Base-by-base conservation (phyloP, 1,284 basidiomycete genomes). In the Moesziomyces sp. region DNA sequence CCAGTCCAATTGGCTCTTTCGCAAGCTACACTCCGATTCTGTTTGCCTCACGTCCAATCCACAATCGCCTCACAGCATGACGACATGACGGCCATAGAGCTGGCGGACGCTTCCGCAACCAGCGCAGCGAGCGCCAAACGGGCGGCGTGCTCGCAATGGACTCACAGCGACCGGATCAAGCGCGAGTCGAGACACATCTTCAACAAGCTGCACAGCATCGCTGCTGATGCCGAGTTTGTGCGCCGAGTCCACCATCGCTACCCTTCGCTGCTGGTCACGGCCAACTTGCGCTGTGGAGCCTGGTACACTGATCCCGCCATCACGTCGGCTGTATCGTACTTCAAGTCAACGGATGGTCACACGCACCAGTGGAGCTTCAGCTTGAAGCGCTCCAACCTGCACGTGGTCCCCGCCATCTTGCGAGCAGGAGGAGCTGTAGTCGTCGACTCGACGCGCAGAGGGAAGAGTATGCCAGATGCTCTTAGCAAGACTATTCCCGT, bases 311-410 rank as follows among this genome's bases (percentile, higher is more conserved):
- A 92, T 74, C 92, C 94, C 5, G 84, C 35, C 78, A 85, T 46
- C 19, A 58, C 76, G 1, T 49, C 58, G 5, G 86, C 88, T 0
- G 76, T 77, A 5, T 92, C 91, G 14, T 98, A 99, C 86, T 98
- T 97, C 88, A 99, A 99, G 85, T 96, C 94, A 0, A 97, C 95
- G 0, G 96, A 99, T 78, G 96, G 96, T 0, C 96, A 98, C 79
- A 91, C 89, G 69, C 88, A 89, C 53, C 84, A 86, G 54, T 78
- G 85, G 74, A 49, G 49, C 14, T 76, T 72, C 63, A 73, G 71
- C 35, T 43, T 81, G 23, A 79, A 81, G 65, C 77, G 96, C 16
- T 90, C 93, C 0, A 98, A 98, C 82, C 86, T 98, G 16, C 91
- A 93, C 56, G 85, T 98, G 0, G 85, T 97, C 2, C 85, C 88